Evolutionary conservation across 371 early-diverging fungal genomes (phyloP).

Genomic region (Mycotypha africana): DNA sequence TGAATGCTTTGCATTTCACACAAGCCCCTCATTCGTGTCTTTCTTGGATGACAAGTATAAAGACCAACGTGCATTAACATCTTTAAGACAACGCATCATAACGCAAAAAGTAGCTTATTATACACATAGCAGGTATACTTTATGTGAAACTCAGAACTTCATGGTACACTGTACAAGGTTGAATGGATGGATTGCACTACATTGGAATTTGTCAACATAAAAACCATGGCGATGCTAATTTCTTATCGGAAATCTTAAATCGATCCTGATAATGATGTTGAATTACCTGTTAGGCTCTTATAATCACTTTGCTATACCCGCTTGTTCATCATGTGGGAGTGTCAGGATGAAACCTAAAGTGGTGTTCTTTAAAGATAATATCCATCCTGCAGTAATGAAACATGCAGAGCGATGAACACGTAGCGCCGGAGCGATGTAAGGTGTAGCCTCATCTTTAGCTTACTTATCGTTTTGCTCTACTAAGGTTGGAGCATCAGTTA

Average conservation of each 20-base stretch:
- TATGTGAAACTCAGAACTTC: slow-evolving; percentile 61
- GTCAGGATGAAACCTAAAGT: slow-evolving; percentile 69
- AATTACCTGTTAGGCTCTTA: slow-evolving; percentile 55
- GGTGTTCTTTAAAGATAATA: slow-evolving; percentile 90
- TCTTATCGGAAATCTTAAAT: slow-evolving; percentile 33
- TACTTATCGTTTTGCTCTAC: slow-evolving; percentile 78
- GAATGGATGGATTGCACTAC: slow-evolving; percentile 74
- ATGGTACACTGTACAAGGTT: slow-evolving; percentile 76
- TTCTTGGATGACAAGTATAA: too few relatives aligned
- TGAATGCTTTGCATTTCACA: too few relatives aligned
- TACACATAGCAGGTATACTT: slow-evolving; percentile 57
- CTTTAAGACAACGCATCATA: slow-evolving; percentile 51
- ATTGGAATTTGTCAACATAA: too few relatives aligned
- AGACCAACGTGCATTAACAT: slow-evolving; percentile 20
- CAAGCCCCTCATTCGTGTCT: too few relatives aligned
- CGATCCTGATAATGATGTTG: slow-evolving; percentile 90
- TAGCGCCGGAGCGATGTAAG: slow-evolving; percentile 55
- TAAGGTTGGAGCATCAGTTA: slow-evolving; percentile 52
- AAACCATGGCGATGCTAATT: too few relatives aligned
- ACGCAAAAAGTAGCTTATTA: slow-evolving; percentile 94
- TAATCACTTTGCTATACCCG: slow-evolving; percentile 65
- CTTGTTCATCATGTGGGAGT: slow-evolving; percentile 58
- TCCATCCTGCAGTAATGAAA: slow-evolving; percentile 44
- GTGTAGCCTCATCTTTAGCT: slow-evolving; percentile 78
- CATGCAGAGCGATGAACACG: slow-evolving; percentile 51